Conservation (phyloP, 2,329 filamentous ascomycete genomes). For the Chrysoporthe cubensis region DNA sequence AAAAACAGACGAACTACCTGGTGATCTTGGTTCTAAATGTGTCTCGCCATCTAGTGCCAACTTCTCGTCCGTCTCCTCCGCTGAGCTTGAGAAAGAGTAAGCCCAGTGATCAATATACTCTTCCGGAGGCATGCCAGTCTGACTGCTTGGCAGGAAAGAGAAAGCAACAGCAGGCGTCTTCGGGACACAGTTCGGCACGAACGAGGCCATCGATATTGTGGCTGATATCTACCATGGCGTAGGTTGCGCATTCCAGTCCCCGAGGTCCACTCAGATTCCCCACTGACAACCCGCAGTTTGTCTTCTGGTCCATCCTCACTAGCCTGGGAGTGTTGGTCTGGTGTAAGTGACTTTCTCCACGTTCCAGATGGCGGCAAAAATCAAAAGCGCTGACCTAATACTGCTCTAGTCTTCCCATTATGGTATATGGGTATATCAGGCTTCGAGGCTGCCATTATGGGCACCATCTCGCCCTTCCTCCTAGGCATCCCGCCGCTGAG, state of each 20-base stretch:
- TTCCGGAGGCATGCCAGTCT: not conserved
- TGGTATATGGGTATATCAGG: constrained; percentile 99
- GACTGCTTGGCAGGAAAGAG: constrained; percentile 64
- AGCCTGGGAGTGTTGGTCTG: constrained; percentile 87
- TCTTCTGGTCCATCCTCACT: constrained; percentile 95
- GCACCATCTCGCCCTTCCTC: constrained; percentile 78
- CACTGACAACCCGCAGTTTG: constrained; percentile 61
- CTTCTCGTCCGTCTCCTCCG: constrained; percentile 49
- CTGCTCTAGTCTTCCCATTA: constrained; percentile 77
- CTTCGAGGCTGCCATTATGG: constrained; percentile 88
- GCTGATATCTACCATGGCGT: constrained; percentile 93
- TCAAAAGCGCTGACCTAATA: constrained; percentile 4
- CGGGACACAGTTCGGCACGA: constrained; percentile 72
- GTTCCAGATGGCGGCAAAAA: not conserved
- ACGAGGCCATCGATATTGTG: constrained; percentile 75
- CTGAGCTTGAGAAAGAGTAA: constrained; percentile 69
- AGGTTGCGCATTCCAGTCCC: constrained; percentile 41
- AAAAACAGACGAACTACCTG: not conserved
- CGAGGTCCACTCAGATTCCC: constrained; percentile 16
- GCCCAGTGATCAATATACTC: constrained; percentile 52
- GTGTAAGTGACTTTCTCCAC: constrained; percentile 67
- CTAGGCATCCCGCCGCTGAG: constrained; percentile 74
- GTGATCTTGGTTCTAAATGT: constrained; percentile 44
- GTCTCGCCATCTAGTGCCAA: constrained; percentile 48
- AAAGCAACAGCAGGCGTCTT: constrained; percentile 74